Base-by-base conservation (phyloP, 768 basidiomycete species). In the Mycena metata region DNA sequence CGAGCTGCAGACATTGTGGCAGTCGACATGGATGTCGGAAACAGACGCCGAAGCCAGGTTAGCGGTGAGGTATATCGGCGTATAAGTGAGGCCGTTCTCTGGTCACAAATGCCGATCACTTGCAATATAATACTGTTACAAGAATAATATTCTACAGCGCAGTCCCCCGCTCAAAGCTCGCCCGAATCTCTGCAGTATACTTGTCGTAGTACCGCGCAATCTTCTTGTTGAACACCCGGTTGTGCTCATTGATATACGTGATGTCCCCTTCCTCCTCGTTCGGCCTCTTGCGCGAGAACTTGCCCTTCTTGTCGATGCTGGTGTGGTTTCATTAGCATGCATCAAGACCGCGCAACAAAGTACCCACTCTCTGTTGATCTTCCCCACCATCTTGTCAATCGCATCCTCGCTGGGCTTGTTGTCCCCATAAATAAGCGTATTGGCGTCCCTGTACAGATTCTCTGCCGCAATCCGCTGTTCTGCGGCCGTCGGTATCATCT, bases 231-330 rank as follows among this genome's bases (percentile, higher is more conserved):
- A 98, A 99, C 52, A 98, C 96, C 70, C 95, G 89, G 80, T 98
- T 96, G 80, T 93, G 91, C 80, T 99, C 95, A 85, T 99, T 99
- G 88, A 99, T 99, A 78, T 99, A 99, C 7, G 96, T 99, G 79
- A 99, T 94, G 73, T 98, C 96, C 60, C 94, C 96, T 68, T 96
- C 92, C 58, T 94, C 94, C 74, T 98, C 96, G 83, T 97, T 96
- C 78, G 84, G 88, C 72, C 86, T 86, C 81, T 97, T 97, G 71
- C 96, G 87, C 45, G 94, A 96, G 82, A 95, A 95, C 76, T 93
- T 96, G 76, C 88, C 85, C 78, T 94, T 92, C 84, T 95, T 94
- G 83, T 96, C 95, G 73, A 96, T 89, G 73, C 95, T 96, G 30
- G 30, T 30, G 72, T 5, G 46, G 67, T 69, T 6, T 60, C 49